Base-by-base conservation (phyloP, 1,284 basidiomycete species). In the Ganoderma lingzhi region DNA sequence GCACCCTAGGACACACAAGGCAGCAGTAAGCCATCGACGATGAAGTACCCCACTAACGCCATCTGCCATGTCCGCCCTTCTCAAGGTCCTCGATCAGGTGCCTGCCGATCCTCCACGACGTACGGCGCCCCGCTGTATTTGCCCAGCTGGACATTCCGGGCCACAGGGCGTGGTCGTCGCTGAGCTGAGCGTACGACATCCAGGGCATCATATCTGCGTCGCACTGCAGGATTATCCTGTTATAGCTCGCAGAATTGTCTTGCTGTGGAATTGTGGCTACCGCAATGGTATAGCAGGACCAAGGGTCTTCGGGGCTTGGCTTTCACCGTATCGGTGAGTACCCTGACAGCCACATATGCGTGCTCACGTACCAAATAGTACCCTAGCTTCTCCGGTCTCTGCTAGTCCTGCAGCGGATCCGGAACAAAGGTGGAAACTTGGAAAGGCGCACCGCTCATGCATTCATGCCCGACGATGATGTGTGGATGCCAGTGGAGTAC, bases 281-380 rank as follows among this genome's bases (percentile, higher is more conserved):
- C 53, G 12, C 56, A 30, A 32, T 23, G 30, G 17, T 59, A 35
- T 2, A 35, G 12, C n/a, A 59, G 56, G 56, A 37, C 35, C 35
- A 23, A 59, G 56, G 56, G 56, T n/a, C 56, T 39, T 12, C 56
- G 56, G 37, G 10, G 14, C 35, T 6, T 39, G n/a, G 35, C n/a
- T n/a, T 59, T 59, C 56, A 35, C 56, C 56, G 37, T 59, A n/a
- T 35, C 10, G 17, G 56, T 59, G 56, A 39, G 56, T 32, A n/a
- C n/a, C n/a, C 10, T 19, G 6, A 30, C 15, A 15, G 37, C 19
- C 35, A 39, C 56, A 39, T 35, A 59, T 35, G 37, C 37, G n/a
- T 12, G 37, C 17, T 39, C 56, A 59, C 56, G 37, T 59, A 59
- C 56, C 37, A n/a, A 32, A 59, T 30, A 51, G 8, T 19, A 2